Evolutionary conservation across 1,284 basidiomycete genomes (phyloP).

Genomic region (Ustilago vetiveriae): DNA sequence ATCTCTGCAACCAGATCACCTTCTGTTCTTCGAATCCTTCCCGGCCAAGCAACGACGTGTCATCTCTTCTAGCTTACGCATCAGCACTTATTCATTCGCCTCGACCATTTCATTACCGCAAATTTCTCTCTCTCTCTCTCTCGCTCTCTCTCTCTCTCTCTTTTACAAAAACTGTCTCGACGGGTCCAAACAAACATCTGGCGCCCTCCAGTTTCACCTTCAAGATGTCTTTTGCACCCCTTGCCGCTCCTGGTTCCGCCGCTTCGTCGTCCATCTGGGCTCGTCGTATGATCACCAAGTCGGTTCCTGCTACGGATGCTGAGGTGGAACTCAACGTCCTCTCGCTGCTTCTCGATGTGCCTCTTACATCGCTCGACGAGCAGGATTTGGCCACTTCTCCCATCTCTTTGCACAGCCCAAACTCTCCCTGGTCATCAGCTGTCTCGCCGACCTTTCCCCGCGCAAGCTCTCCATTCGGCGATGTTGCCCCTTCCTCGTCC

Average conservation of each 20-base stretch:
- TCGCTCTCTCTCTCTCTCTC: neutral
- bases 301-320: slow-evolving; percentile 5
- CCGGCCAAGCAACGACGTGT: too few relatives aligned
- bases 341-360: slow-evolving; percentile 32
- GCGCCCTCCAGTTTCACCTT: slow-evolving; percentile 9
- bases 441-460: neutral
- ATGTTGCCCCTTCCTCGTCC: too few relatives aligned
- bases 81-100: neutral
- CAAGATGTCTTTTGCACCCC: slow-evolving; percentile 18
- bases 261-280: slow-evolving; percentile 34
- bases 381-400: slow-evolving; percentile 1
- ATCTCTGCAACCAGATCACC: neutral
- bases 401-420: slow-evolving; percentile 4
- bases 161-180: neutral
- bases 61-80: too few relatives aligned
- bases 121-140: neutral
- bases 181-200: slow-evolving; percentile 3
- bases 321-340: slow-evolving; percentile 44
- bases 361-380: slow-evolving; percentile 21
- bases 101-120: neutral
- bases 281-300: slow-evolving; percentile 31
- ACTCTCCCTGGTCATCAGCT: slow-evolving; percentile 10
- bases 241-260: slow-evolving; percentile 1
- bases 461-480: too few relatives aligned
- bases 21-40: too few relatives aligned